Evolutionary conservation across 2,329 filamentous ascomycete genomes (phyloP).

Genomic region (Myrmaecium sp.): DNA sequence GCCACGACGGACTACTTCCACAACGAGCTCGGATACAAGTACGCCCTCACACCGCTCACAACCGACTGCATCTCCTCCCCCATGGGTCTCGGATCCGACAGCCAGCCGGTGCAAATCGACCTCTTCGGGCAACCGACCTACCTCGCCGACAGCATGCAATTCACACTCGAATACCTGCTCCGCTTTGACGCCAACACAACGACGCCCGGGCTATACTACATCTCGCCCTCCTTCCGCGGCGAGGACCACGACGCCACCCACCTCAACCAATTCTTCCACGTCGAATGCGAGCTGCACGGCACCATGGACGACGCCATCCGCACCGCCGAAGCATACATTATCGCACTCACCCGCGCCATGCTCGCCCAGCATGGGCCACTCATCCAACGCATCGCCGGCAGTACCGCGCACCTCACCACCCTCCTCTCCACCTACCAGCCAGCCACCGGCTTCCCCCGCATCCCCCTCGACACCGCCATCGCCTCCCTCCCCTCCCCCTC

Average conservation of each 20-base stretch:
- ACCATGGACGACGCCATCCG: constrained; percentile 4
- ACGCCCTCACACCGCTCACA: constrained; percentile 4
- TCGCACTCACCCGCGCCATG: not conserved
- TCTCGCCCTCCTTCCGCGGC: constrained; percentile 5
- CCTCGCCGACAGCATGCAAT: constrained; percentile 6
- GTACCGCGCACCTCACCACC: not conserved
- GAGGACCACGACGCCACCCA: constrained; percentile 6
- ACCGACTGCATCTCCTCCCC: constrained; percentile 6
- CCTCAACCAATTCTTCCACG: constrained; percentile 7
- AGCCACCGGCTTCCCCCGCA: constrained; percentile 1
- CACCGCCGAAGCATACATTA: constrained; percentile 3
- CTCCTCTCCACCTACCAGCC: not conserved
- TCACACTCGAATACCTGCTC: constrained; percentile 6
- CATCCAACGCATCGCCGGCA: constrained; percentile 1
- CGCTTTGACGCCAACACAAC: constrained; percentile 1
- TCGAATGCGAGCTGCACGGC: constrained; percentile 6
- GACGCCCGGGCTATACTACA: constrained; percentile 4
- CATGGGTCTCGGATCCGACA: constrained; percentile 6
- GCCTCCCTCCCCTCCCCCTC: not conserved
- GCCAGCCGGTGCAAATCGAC: constrained; percentile 3
- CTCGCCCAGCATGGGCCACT: not conserved
- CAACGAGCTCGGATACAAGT: constrained; percentile 1
- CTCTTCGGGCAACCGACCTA: constrained; percentile 4
- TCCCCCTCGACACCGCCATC: constrained; percentile 2
- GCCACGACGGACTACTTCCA: constrained; percentile 2